These are phyloP conservation scores for Logfia minima DNA, from an alignment of 129 eudicot genomes.

Conservation along the genomic window DNA sequence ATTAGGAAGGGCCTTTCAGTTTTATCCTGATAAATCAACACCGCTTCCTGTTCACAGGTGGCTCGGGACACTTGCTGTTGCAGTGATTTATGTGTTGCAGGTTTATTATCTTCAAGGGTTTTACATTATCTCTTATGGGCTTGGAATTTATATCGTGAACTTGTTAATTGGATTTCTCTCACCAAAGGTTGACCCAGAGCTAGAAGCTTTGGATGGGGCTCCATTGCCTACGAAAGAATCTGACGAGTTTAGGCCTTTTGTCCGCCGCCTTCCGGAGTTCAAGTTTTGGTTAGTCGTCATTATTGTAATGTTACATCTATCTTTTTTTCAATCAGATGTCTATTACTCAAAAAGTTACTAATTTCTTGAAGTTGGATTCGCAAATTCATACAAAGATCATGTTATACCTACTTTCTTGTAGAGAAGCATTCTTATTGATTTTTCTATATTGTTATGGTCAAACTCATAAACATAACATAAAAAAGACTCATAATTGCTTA, in stretches of 20 bases:
- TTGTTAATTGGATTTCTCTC: conserved; percentile 66
- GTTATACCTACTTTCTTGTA: background rate
- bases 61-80: conserved; percentile 57
- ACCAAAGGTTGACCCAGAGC: conserved; percentile 65
- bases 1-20: conserved; percentile 45
- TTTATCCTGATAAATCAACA: conserved; percentile 52
- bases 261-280: conserved; percentile 65
- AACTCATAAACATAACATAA: background rate
- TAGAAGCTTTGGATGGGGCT: conserved; percentile 61
- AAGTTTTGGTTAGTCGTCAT: conserved; percentile 54
- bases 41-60: conserved; percentile 65
- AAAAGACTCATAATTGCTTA: background rate
- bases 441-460: background rate
- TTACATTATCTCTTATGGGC: conserved; percentile 61
- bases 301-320: background rate
- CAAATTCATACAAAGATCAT: background rate
- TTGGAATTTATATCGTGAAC: conserved; percentile 56
- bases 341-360: background rate
- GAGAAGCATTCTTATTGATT: background rate
- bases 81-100: conserved; percentile 42
- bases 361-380: background rate
- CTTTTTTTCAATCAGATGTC: background rate
- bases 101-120: conserved; percentile 61
- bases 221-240: conserved; percentile 54
- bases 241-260: conserved; percentile 65